Evolutionary conservation across 2,329 filamentous ascomycete species (phyloP).

Genomic region (Aspergillus neotritici): DNA sequence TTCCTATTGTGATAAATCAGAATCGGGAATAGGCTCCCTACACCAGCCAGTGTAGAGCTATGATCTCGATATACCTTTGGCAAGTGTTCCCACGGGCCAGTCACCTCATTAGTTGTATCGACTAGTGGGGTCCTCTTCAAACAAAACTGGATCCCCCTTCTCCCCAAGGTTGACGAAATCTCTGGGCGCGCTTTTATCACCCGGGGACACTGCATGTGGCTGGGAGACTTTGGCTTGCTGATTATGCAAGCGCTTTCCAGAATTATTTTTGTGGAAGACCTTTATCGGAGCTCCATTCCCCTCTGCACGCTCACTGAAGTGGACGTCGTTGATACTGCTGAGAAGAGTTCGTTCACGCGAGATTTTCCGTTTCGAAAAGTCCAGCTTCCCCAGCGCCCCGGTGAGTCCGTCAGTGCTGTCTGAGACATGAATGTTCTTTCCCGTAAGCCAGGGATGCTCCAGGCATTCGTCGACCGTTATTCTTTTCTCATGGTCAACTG

Average conservation of each 20-base stretch:
- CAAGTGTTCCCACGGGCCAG: too few species aligned
- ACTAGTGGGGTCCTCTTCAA: constrained; percentile 54
- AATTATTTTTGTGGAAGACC: constrained; percentile 67
- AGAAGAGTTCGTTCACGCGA: constrained; percentile 79
- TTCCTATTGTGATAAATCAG: too few species aligned
- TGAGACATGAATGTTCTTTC: constrained; percentile 54
- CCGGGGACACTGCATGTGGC: constrained; percentile 57
- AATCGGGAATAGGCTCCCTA: too few species aligned
- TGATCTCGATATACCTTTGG: too few species aligned
- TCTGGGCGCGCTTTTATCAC: constrained; percentile 58
- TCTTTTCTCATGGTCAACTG: constrained; percentile 75
- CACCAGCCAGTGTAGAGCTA: too few species aligned
- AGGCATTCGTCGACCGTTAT: constrained; percentile 89
- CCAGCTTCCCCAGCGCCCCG: constrained; percentile 73
- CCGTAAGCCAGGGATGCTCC: constrained; percentile 81
- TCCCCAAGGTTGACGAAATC: constrained; percentile 84
- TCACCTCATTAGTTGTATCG: constrained; percentile 24
- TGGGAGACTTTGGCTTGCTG: constrained; percentile 28
- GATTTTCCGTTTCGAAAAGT: constrained; percentile 76
- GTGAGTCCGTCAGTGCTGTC: constrained; percentile 92
- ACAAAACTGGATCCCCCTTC: constrained; percentile 76
- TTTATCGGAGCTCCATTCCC: constrained; percentile 59
- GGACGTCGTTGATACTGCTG: constrained; percentile 71
- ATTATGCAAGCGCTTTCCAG: constrained; percentile 43
- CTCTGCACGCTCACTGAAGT: constrained; percentile 54